phyloP scores from a whole-genome alignment of 2,329 filamentous ascomycete species.

The Fusarium duplospermum region DNA sequence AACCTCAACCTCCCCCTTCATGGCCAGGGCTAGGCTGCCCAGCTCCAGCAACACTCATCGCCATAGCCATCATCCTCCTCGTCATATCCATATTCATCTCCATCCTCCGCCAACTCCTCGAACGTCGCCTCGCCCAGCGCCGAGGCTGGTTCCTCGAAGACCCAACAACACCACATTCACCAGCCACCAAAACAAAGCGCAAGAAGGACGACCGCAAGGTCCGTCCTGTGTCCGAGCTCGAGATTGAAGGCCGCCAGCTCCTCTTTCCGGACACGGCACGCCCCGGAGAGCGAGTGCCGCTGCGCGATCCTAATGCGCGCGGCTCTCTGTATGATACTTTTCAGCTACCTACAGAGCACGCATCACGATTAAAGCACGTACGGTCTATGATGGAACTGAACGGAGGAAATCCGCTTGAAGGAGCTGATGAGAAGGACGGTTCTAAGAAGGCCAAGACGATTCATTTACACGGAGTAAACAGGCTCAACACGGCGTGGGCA shows the following conservation, averaged over 20 bases:
- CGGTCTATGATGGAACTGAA: conserved; percentile 44
- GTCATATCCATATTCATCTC: conserved; percentile 35
- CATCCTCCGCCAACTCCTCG: conserved; percentile 32
- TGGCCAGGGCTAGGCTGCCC: conserved; percentile 27
- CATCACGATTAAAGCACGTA: conserved; percentile 34
- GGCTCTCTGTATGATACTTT: conserved; percentile 43
- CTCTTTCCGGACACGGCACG: conserved; percentile 21
- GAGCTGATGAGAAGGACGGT: conserved; percentile 12
- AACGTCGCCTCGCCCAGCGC: conserved; percentile 20
- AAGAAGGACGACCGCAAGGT: not conserved
- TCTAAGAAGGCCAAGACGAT: conserved; percentile 39
- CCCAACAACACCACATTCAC: conserved; percentile 12
- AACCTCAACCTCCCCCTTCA: conserved; percentile 1
- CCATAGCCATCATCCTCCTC: conserved; percentile 33
- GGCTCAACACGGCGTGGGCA: conserved; percentile 44
- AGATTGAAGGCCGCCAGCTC: conserved; percentile 33
- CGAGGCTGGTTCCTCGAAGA: conserved; percentile 30
- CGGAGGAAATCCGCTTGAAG: conserved; percentile 32
- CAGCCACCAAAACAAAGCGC: conserved; percentile 7
- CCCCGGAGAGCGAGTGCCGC: conserved; percentile 32
- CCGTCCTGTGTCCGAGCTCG: conserved; percentile 26
- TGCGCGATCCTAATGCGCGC: conserved; percentile 26
- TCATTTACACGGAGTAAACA: conserved; percentile 45
- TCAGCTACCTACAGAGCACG: conserved; percentile 35
- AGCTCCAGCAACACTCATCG: conserved; percentile 33